Percentiles rank a stretch among this genome's conserved stretches.
Evolutionary conservation across 345 rosid species (phyloP).

Genomic region (Brassica rapa): DNA sequence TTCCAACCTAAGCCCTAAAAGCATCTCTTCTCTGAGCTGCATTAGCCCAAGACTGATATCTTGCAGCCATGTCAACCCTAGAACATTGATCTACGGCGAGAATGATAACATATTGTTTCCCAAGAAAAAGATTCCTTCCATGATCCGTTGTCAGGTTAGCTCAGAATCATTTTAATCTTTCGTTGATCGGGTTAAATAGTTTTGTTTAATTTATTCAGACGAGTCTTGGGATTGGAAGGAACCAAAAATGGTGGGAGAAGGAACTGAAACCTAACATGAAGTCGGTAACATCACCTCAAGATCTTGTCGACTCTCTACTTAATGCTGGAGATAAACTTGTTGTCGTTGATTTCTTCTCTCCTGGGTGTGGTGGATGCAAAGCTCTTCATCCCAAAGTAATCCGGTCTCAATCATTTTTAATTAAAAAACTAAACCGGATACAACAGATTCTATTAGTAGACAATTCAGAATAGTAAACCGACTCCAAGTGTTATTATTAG

Average conservation of each 20-base stretch:
- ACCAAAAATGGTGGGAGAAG: slow-evolving; percentile 76
- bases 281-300: slow-evolving; percentile 70
- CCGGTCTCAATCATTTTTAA: not conserved
- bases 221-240: slow-evolving; percentile 28
- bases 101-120: slow-evolving; percentile 10
- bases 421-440: not conserved
- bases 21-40: slow-evolving; percentile 17
- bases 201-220: slow-evolving; percentile 16
- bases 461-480: not conserved
- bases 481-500: not conserved
- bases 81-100: not conserved
- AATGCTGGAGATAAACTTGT: slow-evolving; percentile 76
- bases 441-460: not conserved
- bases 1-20: not conserved
- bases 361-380: slow-evolving; percentile 91
- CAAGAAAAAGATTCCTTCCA: slow-evolving; percentile 7
- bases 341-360: slow-evolving; percentile 85
- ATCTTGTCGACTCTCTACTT: slow-evolving; percentile 59
- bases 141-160: slow-evolving; percentile 27
- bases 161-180: not conserved
- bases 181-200: not conserved
- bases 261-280: slow-evolving; percentile 71
- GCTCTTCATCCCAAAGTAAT: slow-evolving; percentile 86
- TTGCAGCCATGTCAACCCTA: not conserved
- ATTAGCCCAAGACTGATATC: slow-evolving; percentile 21